Conservation (phyloP, 2,329 filamentous ascomycete genomes). For the Mariannaea elegans region DNA sequence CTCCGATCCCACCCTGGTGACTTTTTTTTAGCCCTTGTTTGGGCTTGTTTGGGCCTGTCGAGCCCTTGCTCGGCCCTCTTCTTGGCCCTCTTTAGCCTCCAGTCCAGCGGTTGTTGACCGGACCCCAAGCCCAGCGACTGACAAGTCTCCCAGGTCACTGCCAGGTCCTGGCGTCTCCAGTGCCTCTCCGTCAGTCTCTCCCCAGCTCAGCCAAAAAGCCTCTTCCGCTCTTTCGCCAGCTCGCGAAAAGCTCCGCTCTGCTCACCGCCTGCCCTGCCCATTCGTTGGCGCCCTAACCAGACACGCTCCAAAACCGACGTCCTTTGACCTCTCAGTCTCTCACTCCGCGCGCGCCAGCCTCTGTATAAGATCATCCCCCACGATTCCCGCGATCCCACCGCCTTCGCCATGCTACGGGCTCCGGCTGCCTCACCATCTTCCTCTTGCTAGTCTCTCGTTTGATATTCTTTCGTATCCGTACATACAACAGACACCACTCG, state of each 20-base stretch:
- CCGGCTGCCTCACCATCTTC: constrained; percentile 33
- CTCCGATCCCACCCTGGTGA: constrained; percentile 10
- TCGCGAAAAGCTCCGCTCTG: constrained; percentile 24
- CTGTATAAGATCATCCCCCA: constrained; percentile 35
- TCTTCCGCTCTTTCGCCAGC: constrained; percentile 13
- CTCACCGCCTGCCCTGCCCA: constrained; percentile 41
- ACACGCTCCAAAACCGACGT: constrained; percentile 20
- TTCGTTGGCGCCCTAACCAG: constrained; percentile 28
- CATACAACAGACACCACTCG: constrained; percentile 23
- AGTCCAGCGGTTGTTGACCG: not conserved
- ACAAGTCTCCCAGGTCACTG: constrained; percentile 5
- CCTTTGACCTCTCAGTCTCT: constrained; percentile 28
- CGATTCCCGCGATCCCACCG: constrained; percentile 30
- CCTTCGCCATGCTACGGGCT: constrained; percentile 38
- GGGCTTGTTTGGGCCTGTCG: not conserved
- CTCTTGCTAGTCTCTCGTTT: constrained; percentile 40
- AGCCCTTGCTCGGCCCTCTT: not conserved
- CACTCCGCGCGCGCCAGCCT: constrained; percentile 35
- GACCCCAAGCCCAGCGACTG: constrained; percentile 9
- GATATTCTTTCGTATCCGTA: constrained; percentile 31
- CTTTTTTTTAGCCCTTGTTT: not conserved
- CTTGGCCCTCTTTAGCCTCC: constrained; percentile 6
- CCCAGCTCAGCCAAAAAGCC: not conserved
- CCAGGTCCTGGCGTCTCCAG: constrained; percentile 6
- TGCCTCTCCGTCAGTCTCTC: not conserved